Percentiles rank a stretch among this genome's conserved stretches.
These are phyloP conservation scores for Persicaria maculosa DNA, from an alignment of 148 eudicot species.

Conservation along the genomic window DNA sequence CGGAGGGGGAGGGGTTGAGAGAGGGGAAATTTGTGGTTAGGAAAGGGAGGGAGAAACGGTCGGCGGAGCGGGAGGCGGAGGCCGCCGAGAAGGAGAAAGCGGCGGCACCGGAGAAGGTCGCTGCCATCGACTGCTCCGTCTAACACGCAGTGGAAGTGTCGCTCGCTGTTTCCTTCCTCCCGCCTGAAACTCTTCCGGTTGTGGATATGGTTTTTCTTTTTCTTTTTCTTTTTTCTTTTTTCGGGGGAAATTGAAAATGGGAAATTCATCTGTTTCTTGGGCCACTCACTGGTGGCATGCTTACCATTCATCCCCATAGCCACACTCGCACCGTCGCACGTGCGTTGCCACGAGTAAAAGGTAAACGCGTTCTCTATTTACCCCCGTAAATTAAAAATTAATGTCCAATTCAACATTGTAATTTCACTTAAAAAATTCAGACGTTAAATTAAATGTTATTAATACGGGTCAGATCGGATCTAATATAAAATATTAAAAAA, in stretches of 20 bases:
- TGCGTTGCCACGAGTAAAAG: not conserved
- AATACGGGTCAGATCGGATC: too few species aligned
- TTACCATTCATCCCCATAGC: not conserved
- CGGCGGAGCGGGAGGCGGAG: conserved; percentile 1
- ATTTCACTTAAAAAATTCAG: too few species aligned
- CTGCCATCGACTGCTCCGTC: conserved; percentile 5
- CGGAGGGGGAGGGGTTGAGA: not conserved
- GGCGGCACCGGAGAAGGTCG: conserved; percentile 1
- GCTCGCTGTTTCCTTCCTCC: conserved; percentile 7
- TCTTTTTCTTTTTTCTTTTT: not conserved
- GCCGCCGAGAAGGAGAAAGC: conserved; percentile 10
- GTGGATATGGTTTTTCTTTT: conserved; percentile 9
- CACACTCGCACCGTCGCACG: not conserved
- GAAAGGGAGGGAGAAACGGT: not conserved
- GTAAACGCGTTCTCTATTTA: too few species aligned
- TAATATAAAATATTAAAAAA: too few species aligned
- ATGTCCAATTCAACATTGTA: too few species aligned
- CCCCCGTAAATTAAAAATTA: too few species aligned
- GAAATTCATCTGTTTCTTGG: not conserved
- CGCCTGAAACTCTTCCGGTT: conserved; percentile 12
- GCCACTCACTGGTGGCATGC: conserved; percentile 10
- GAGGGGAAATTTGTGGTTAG: not conserved
- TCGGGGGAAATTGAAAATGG: not conserved
- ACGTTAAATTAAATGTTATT: too few species aligned
- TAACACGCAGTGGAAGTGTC: not conserved